Base-by-base conservation (phyloP, 139 green algal genomes). In the Medakamo hakoo region DNA sequence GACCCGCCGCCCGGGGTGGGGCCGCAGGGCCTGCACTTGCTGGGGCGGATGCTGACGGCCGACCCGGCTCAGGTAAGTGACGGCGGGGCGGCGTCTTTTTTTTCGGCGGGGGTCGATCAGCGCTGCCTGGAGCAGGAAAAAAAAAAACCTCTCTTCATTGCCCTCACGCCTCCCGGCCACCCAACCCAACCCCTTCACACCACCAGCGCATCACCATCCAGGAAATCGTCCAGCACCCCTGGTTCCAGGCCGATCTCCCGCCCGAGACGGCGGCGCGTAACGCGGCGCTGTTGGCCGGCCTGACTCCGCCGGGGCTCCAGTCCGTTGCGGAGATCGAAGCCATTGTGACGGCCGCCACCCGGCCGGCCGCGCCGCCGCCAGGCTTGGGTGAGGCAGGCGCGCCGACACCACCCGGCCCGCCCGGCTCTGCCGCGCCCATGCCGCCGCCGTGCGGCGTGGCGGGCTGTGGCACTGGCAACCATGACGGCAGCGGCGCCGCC, bases 31-130 rank as follows among this genome's bases (percentile, higher is more conserved):
- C 32, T 29, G 23, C 79, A 85, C 69, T 62, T 87, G 40, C 49
- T 87, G 31, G 48, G 64, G 18, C 64, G 73, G 30, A 88, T 94
- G 82, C 73, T 94, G 28, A 79, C 72, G 1, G 74, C 90, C 27
- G 86, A 94, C 62, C 82, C 84, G 16, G 68, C 60, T 24, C 40
- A 63, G 62, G n/a, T n/a, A n/a, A n/a, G n/a, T n/a, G n/a, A n/a
- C n/a, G n/a, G n/a, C n/a, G n/a, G n/a, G n/a, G n/a, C n/a, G n/a
- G n/a, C n/a, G n/a, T n/a, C n/a, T n/a, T n/a, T n/a, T n/a, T n/a
- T n/a, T n/a, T n/a, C n/a, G n/a, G n/a, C n/a, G n/a, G n/a, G n/a
- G n/a, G n/a, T n/a, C n/a, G n/a, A n/a, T n/a, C n/a, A n/a, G n/a
- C n/a, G n/a, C n/a, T n/a, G n/a, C n/a, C n/a, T n/a, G n/a, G n/a